A percentile compares a stretch with the other conserved stretches of the same genome.
Evolutionary conservation across 1,284 basidiomycete species (phyloP).

Genomic region (Irpex lacteus): DNA sequence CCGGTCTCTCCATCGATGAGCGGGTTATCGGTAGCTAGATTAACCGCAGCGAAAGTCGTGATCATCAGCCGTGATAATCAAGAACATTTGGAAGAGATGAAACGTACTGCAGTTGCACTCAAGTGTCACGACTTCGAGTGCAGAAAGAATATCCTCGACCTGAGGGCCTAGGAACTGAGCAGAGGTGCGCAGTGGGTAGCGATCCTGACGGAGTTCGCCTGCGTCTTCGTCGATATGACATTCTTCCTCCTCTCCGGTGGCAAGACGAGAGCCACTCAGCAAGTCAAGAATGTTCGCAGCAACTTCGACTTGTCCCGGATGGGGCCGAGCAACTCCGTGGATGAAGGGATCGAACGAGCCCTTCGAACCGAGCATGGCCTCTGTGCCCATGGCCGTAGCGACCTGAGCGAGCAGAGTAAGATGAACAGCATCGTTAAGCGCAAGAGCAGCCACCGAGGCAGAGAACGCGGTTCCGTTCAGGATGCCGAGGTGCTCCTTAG

Average conservation of each 20-base stretch:
- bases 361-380: constrained; percentile 73
- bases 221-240: constrained; percentile 62
- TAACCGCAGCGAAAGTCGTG: neutral
- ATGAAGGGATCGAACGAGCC: constrained; percentile 82
- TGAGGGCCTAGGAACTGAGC: constrained; percentile 89
- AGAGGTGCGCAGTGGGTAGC: constrained; percentile 75
- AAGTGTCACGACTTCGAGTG: constrained; percentile 60
- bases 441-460: constrained; percentile 56
- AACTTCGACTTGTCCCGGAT: constrained; percentile 80
- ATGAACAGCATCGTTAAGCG: constrained; percentile 71
- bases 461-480: constrained; percentile 87
- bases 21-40: constrained; percentile 71
- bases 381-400: constrained; percentile 81
- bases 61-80: neutral
- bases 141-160: constrained; percentile 74
- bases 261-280: constrained; percentile 71
- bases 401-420: constrained; percentile 72
- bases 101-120: constrained; percentile 86
- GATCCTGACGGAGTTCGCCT: constrained; percentile 70
- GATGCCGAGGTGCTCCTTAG: constrained; percentile 83
- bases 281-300: constrained; percentile 69
- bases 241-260: constrained; percentile 63
- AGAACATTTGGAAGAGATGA: constrained; percentile 13
- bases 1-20: constrained; percentile 67
- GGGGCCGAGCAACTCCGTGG: constrained; percentile 75